phyloP scores from a whole-genome alignment of 768 basidiomycete species.

The Thelephora aurantiotincta region DNA sequence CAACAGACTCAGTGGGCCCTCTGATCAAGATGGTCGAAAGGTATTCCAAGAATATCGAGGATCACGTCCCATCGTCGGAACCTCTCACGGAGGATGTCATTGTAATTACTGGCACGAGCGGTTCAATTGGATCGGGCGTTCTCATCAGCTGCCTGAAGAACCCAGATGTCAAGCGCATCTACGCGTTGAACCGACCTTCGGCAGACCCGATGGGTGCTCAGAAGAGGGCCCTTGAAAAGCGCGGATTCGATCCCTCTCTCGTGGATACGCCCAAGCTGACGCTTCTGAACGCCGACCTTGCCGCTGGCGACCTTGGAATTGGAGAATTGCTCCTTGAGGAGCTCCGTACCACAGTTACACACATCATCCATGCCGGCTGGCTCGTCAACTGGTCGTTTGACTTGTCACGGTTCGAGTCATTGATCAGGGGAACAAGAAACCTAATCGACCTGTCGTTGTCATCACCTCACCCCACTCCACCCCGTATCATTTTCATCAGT shows the following conservation, averaged over 20 bases:
- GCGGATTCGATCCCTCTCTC: background rate
- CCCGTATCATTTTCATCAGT: conserved; percentile 21
- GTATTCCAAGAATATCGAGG: background rate
- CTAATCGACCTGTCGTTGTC: conserved; percentile 22
- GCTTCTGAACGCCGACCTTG: conserved; percentile 4
- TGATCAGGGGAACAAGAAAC: conserved; percentile 15
- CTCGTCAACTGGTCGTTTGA: conserved; percentile 21
- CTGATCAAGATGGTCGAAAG: conserved; percentile 1
- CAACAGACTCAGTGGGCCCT: background rate
- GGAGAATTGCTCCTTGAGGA: background rate
- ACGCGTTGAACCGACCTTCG: background rate
- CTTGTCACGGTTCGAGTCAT: conserved; percentile 18
- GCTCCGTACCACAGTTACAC: conserved; percentile 10
- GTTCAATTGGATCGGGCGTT: conserved; percentile 6
- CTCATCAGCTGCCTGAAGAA: conserved; percentile 2
- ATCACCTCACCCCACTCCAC: conserved; percentile 12
- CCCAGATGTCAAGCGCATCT: conserved; percentile 2
- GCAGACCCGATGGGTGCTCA: background rate
- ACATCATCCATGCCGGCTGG: conserved; percentile 19
- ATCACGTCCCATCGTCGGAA: background rate
- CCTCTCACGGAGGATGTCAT: conserved; percentile 1
- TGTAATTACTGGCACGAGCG: conserved; percentile 9
- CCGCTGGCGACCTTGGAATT: background rate
- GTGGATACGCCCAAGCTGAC: background rate
- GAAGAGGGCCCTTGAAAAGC: background rate